Percentiles rank a stretch among this genome's conserved stretches.
Conservation (phyloP, 495 filamentous ascomycete species). For the Emericellopsis terricola region DNA sequence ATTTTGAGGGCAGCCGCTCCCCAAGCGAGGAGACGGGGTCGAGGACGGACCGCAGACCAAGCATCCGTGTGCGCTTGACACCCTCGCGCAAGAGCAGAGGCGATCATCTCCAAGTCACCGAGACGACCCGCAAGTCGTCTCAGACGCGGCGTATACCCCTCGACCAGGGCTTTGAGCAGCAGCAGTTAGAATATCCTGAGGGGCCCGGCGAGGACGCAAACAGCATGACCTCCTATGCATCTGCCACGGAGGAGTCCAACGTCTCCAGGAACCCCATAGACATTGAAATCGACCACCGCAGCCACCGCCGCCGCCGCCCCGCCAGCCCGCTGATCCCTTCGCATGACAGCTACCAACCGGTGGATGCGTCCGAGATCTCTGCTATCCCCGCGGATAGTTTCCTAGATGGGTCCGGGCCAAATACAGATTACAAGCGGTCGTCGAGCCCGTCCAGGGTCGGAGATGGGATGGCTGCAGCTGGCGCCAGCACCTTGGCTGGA, state of each 20-base stretch:
- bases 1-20: conserved; percentile 79
- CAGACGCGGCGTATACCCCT: conserved; percentile 42
- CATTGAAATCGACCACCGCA: conserved; percentile 57
- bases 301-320: conserved; percentile 24
- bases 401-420: conserved; percentile 43
- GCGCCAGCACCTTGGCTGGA: background rate
- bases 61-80: conserved; percentile 87
- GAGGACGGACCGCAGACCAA: conserved; percentile 42
- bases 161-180: conserved; percentile 7
- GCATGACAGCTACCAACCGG: conserved; percentile 38
- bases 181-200: conserved; percentile 6
- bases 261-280: conserved; percentile 59
- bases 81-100: conserved; percentile 44
- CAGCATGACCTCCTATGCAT: conserved; percentile 42
- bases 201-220: conserved; percentile 32
- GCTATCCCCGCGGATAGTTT: conserved; percentile 84
- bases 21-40: conserved; percentile 18
- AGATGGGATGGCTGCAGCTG: conserved; percentile 15
- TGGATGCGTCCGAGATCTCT: conserved; percentile 64
- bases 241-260: conserved; percentile 60
- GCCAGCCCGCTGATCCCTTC: conserved; percentile 36
- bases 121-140: conserved; percentile 34
- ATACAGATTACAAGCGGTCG: conserved; percentile 16
- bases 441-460: conserved; percentile 17
- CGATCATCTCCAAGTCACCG: conserved; percentile 66